These are phyloP conservation scores for Takashimella tepidaria DNA, from an alignment of 1,284 basidiomycete species.

Conservation along the genomic window DNA sequence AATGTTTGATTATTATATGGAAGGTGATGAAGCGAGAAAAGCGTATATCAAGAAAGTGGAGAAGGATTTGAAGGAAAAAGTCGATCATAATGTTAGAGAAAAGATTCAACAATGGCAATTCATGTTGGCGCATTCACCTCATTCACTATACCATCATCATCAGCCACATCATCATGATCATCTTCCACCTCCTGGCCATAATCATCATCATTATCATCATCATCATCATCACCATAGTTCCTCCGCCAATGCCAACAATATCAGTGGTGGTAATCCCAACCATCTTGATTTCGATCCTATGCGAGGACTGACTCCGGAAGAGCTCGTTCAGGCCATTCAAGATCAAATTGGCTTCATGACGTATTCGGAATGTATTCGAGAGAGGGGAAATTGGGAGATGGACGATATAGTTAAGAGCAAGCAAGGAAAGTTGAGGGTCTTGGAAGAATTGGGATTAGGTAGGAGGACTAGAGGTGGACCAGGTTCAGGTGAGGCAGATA, in stretches of 20 bases:
- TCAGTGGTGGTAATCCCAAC: not conserved
- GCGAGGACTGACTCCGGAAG: not conserved
- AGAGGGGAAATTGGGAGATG: not conserved
- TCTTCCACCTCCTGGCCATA: no score
- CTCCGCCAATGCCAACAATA: not conserved
- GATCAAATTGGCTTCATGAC: not conserved
- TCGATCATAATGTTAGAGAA: no score
- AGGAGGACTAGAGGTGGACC: not conserved
- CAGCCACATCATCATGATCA: no score
- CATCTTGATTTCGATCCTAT: not conserved
- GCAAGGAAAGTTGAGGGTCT: not conserved
- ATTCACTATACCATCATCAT: no score
- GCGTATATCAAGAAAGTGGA: not conserved
- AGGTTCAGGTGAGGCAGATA: not conserved
- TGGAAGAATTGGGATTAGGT: not conserved
- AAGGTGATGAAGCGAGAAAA: not conserved
- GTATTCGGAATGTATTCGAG: not conserved
- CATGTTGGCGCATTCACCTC: no score
- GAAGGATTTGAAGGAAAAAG: not conserved
- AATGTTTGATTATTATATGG: not conserved
- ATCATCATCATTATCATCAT: no score
- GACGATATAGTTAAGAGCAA: not conserved
- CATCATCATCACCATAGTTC: no score
- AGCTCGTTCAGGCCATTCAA: not conserved
- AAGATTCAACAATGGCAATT: no score